Base-by-base conservation (phyloP, 148 eudicot genomes). In the Spergularia bocconei region DNA sequence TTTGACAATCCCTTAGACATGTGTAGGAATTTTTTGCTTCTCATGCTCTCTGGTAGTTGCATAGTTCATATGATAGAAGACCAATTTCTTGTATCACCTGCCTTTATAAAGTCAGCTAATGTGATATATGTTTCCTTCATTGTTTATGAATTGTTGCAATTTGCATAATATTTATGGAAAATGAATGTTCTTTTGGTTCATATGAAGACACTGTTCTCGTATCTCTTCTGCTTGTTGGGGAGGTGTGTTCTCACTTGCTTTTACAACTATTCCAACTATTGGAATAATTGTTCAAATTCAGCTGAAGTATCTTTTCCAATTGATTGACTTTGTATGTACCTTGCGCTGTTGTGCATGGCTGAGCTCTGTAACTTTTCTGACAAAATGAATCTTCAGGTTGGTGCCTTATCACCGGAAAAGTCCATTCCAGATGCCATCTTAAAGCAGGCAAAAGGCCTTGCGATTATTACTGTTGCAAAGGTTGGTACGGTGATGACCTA, bases 371-470 rank as follows among this genome's bases (percentile, higher is more conserved):
- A 11, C 8, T 29, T 17, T 59, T 79, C 48, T 63, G 75, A 51
- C 52, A 54, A 62, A 44, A 33, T 64, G 39, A 53, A 56, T 51
- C 16, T 47, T 51, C 87, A 88, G 92, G 81, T 88, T 68, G 88
- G 90, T 55, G 70, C 79, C 48, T 38, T 76, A 62, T 82, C 84
- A 23, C 85, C 87, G 23, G 92, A 86, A 80, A 86, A 74, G 61
- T 80, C 84, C 53, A 88, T 88, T 68, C 92, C 92, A 56, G 89
- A 85, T 63, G 85, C 92, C 39, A 84, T 88, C 68, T 71, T 88
- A 62, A 85, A 83, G 74, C 87, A 87, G 62, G 92, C 92, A 52
- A 86, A 81, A 83, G 92, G 92, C 73, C 84, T 88, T 76, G 92
- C 92, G 14, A 85, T 88, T 78, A 85, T 88, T 66, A 86, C 92